Base-by-base conservation (phyloP, 352 stramenopile genomes). In the Blastocystis hominis region DNA sequence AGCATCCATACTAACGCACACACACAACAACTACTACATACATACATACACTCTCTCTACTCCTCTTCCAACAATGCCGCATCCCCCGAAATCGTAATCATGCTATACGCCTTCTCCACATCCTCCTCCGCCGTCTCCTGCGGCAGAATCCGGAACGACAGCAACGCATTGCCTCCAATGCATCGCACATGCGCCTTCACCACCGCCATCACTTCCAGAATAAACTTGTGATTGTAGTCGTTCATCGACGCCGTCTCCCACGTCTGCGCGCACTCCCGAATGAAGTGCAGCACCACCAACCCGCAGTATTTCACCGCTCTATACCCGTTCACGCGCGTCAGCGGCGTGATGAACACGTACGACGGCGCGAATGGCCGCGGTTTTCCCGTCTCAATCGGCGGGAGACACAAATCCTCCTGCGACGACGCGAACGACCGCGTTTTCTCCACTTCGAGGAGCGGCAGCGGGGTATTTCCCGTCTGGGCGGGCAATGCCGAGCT, bases 31-130 rank as follows among this genome's bases (percentile, higher is more conserved):
- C 50, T 17, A 56, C 50, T 34, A 54, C 40, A 10, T 42, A 54
- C 17, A 47, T 59, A 46, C 47, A n/a, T 6, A 80, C 62, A 24
- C 54, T 46, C 44, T 47, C 30, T 61, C 44, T 47, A 64, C 5
- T 84, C 50, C 44, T 84, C 72, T 68, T 84, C 72, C 55, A 84
- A 53, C 17, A 89, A 93, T 24, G 94, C 92, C 10, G 93, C 91
- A 88, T 95, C 93, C 2, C 93, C 93, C 0, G 92, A 94, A 86
- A 95, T 94, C 70, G 92, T 95, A 76, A 95, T 94, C 93, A 95
- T 95, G 89, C 94, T 95, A 92, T 95, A 95, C 75, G 94, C 92
- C 89, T 95, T 92, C 86, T 95, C 94, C 50, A 93, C 92, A 72
- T 95, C 94, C 44, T 95, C 88, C 69, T 95, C 92, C 63, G 92